Evolutionary conservation across 495 filamentous ascomycete species (phyloP), one percentile per base, ranked within the genome.

Genomic region (Cercophora newfieldiana): DNA sequence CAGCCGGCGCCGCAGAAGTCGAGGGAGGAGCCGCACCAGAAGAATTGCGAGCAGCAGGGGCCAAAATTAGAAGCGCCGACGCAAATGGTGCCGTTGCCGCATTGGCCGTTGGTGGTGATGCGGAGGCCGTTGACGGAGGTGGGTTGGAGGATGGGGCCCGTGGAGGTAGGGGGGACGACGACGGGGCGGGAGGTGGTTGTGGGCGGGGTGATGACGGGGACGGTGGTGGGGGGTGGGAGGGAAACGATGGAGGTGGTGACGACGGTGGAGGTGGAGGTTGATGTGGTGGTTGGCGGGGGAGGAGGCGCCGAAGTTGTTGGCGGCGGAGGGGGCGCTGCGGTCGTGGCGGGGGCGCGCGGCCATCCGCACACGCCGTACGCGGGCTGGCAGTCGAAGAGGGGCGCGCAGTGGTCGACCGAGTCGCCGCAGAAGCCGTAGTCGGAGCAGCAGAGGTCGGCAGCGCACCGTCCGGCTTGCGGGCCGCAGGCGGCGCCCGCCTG

Each of bases 1-100:
- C 86, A 87, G 0, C 83, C 83, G 18, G 73, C 73, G 24, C 81
- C 82, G 69, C 86, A 88, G 64, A 80, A 86, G 25, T 75, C 76
- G 7, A 68, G 62, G 7, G 78, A 76, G 22, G 78, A 74, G 24
- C 85, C 85, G 67, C 84, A 86, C 71, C 77, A 86, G 47, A 81
- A 81, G 74, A 80, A 77, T 47, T 79, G 74, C 47, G 73, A 77
- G 68, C 78, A 84, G 73, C 80, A 83, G 24, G 48, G 65, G 7
- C 75, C 75, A 63, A 58, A 76, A 48, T 66, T 61, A 47, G 69
- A 47, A 53, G 47, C 69, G 60, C 68, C 69, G 30, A 76, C 69
- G 71, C 75, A 78, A 12, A 73, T 66, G 30, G 75, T 76, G 7
- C 56, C 57, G 71, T 78, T 78, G 63, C 75, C 75, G 68, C 75